Percentiles rank a stretch among this genome's conserved stretches.
Evolutionary conservation across 2,329 filamentous ascomycete genomes (phyloP).

Genomic region (Penicillium sp.): DNA sequence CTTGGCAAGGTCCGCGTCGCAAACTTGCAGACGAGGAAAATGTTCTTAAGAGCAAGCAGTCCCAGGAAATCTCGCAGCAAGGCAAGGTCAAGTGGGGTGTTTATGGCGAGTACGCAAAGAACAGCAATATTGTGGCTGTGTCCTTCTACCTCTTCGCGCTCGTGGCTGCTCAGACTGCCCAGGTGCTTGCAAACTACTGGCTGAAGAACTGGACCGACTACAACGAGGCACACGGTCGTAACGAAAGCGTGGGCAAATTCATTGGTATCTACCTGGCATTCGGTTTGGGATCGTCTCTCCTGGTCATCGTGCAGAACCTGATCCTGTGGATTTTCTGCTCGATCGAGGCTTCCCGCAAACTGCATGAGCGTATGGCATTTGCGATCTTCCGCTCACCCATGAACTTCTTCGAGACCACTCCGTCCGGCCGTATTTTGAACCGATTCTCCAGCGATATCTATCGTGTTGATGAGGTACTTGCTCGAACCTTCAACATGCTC

Average conservation of each 20-base stretch:
- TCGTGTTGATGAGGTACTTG: conserved; percentile 85
- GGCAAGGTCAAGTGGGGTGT: conserved; percentile 98
- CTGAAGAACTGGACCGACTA: conserved; percentile 87
- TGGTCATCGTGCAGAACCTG: conserved; percentile 89
- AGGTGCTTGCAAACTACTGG: conserved; percentile 87
- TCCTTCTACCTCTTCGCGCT: conserved; percentile 75
- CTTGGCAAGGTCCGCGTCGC: conserved; percentile 81
- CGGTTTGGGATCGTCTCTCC: conserved; percentile 78
- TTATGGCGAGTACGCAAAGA: conserved; percentile 91
- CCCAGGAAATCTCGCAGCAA: conserved; percentile 86
- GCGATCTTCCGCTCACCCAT: conserved; percentile 97
- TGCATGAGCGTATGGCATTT: conserved; percentile 96
- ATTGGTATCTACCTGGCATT: conserved; percentile 96
- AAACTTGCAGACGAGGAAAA: conserved; percentile 81
- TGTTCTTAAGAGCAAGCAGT: conserved; percentile 73
- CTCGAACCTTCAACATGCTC: conserved; percentile 96
- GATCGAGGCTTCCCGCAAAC: conserved; percentile 94
- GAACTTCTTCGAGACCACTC: conserved; percentile 98
- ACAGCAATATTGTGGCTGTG: conserved; percentile 86
- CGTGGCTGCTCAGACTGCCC: conserved; percentile 75
- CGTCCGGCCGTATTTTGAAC: conserved; percentile 93
- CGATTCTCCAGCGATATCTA: conserved; percentile 78
- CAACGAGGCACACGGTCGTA: conserved; percentile 68
- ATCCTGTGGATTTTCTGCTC: conserved; percentile 99
- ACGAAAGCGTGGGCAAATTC: conserved; percentile 80